Evolutionary conservation across 345 rosid genomes (phyloP).

Genomic region (Salix suchowensis): DNA sequence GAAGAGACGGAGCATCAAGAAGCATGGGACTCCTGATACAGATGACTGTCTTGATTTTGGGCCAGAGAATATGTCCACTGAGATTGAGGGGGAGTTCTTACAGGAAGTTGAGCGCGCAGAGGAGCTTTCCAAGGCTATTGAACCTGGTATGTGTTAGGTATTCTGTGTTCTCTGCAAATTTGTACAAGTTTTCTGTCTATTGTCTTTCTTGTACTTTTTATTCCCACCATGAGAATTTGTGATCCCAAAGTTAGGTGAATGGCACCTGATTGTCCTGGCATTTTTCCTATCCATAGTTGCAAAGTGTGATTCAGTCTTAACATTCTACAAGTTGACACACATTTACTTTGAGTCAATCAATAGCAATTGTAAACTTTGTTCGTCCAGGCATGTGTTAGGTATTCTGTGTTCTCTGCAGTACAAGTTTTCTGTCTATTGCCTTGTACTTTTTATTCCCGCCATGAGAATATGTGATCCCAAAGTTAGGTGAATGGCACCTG

Average conservation of each 20-base stretch:
- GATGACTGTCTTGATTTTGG: slow-evolving; percentile 36
- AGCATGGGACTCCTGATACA: slow-evolving; percentile 37
- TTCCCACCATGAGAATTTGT: neutral
- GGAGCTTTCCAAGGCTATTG: slow-evolving; percentile 66
- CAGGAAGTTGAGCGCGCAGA: slow-evolving; percentile 79
- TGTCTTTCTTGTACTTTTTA: neutral
- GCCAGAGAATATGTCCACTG: slow-evolving; percentile 49
- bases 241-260: neutral
- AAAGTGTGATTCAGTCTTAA: neutral
- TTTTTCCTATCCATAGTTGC: neutral
- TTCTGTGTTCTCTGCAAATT: neutral
- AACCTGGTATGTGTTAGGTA: slow-evolving; percentile 52
- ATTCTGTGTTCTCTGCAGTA: neutral
- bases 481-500: neutral
- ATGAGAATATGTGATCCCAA: neutral
- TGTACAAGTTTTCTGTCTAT: neutral
- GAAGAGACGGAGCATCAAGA: slow-evolving; percentile 51
- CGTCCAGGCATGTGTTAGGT: slow-evolving; percentile 47
- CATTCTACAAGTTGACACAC: neutral
- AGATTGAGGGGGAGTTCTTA: slow-evolving; percentile 72
- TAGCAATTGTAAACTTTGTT: neutral
- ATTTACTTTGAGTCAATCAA: neutral
- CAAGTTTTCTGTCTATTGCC: neutral
- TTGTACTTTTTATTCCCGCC: neutral
- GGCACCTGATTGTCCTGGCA: neutral